Base-by-base conservation (phyloP, 495 filamentous ascomycete genomes). In the Podospora conica region DNA sequence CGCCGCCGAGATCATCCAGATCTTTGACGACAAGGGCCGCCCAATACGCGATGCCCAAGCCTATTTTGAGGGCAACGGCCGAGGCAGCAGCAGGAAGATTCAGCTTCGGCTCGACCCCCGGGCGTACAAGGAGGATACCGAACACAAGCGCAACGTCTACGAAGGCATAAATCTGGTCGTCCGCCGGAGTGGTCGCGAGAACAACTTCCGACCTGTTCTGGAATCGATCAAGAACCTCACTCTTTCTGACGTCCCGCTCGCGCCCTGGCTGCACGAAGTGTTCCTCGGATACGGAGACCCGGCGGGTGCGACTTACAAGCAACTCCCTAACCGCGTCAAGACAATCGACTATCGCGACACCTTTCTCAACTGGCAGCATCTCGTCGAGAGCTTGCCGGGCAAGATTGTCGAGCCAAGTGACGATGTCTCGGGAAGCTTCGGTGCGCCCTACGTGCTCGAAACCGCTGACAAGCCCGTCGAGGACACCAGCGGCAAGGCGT, bases 221-320 rank as follows among this genome's bases (percentile, higher is more conserved):
- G 90, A 96, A 66, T 96, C 93, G 0, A 95, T 99, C 73, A 88
- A 88, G 71, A 90, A 87, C 58, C 85, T 99, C 25, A 88, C 91
- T 5, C 83, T 96, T 27, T 91, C 93, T 2, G 90, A 96, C 66
- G 87, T 96, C 24, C 88, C 91, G 9, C 84, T 97, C 53, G 92
- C 96, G 3, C 84, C 89, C 12, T 99, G 95, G 95, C 80, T 99
- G 29, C 91, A 96, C 71, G 95, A 98, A 63, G 93, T 97, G 8
- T 98, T 99, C 79, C 83, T 99, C 18, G 95, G 95, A 8, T 97
- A 94, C 79, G 95, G 96, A 24, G 92, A 98, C 76, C 94, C 95
- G 40, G 85, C 91, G 23, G 86, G 89, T 58, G 95, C 95, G 20
- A 89, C 89, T 22, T 97, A 96, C 74, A 90, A 89, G 24, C 87